Evolutionary conservation across 2,329 filamentous ascomycete genomes (phyloP).

Genomic region (Ceratocystis destructans): DNA sequence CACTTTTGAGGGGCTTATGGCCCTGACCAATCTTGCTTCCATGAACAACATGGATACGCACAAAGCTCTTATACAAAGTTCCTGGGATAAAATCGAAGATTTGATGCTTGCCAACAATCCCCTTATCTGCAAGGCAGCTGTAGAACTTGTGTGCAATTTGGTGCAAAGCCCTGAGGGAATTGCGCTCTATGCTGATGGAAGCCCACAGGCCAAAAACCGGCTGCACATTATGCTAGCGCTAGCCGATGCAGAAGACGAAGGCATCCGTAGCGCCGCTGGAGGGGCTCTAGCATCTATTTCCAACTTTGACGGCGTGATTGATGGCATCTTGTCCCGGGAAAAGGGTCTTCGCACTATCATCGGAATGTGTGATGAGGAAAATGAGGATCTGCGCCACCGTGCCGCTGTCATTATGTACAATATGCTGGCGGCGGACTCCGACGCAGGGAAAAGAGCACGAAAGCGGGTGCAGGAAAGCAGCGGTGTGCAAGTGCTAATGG

Average conservation of each 20-base stretch:
- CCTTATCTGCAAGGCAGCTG: conserved; percentile 66
- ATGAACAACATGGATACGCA: conserved; percentile 53
- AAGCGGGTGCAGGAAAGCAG: conserved; percentile 47
- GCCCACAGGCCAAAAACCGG: conserved; percentile 53
- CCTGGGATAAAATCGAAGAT: conserved; percentile 70
- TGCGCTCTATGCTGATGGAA: conserved; percentile 53
- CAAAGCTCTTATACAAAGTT: conserved; percentile 54
- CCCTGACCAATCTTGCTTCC: conserved; percentile 85
- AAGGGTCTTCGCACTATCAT: conserved; percentile 66
- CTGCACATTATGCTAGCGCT: conserved; percentile 77
- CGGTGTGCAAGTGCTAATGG: conserved; percentile 55
- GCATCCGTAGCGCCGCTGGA: conserved; percentile 69
- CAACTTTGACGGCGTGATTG: conserved; percentile 59
- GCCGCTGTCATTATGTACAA: conserved; percentile 66
- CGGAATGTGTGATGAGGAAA: conserved; percentile 61
- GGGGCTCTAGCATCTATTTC: conserved; percentile 79
- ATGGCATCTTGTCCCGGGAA: conserved; percentile 54
- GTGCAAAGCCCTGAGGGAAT: conserved; percentile 55
- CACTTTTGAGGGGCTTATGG: conserved; percentile 79
- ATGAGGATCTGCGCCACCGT: conserved; percentile 53
- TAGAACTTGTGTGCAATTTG: conserved; percentile 85
- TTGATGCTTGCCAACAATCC: conserved; percentile 63
- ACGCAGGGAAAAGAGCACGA: conserved; percentile 46
- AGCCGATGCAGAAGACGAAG: conserved; percentile 68
- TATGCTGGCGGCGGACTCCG: conserved; percentile 52